Base-by-base conservation (phyloP, 805 yeast species). In the Teunomyces barrocoloradensis region DNA sequence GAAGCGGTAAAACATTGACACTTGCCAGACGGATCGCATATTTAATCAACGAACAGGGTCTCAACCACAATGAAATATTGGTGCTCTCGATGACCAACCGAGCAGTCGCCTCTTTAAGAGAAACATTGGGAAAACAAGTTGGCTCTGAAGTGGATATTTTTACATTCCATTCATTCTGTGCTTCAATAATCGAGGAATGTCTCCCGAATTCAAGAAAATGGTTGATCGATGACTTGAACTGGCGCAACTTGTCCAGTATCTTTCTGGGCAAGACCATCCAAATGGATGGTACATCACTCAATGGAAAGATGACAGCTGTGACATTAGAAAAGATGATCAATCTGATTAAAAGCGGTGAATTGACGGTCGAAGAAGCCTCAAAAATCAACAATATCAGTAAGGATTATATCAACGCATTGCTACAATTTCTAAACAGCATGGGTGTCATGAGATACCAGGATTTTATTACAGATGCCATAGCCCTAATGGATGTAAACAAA, bases 1-100 rank as follows among this genome's bases (percentile, higher is more conserved):
- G 91, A 3, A 77, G 87, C 6, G 91, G 92, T 2, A 85, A 85
- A 56, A 84, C 90, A 0, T 66, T 69, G 29, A 84, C 89, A 0
- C 54, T 85, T 27, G 75, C 80, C 4, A 68, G 74, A 27, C 70
- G 87, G 49, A 70, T 85, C 0, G 77, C 77, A 2, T 68, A 75
- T 48, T 52, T 82, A 51, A 56, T 85, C 4, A 50, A 60, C 1
- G 48, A 66, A 10, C 63, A 63, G 2, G 58, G 57, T 2, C 55
- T 80, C 0, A 48, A 59, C 2, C 88, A 90, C 0, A 60, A 69
- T 2, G 81, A 83, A 44, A 76, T 87, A 4, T 58, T 85, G 30
- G 81, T 84, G 2, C 66, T 86, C 3, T 81, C 88, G 11, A 71
- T 86, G 75, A 85, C 92, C 0, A 86, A 85, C 54, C 71, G 85